Conservation (phyloP, 495 filamentous ascomycete genomes). For the Talaromyces ruber region DNA sequence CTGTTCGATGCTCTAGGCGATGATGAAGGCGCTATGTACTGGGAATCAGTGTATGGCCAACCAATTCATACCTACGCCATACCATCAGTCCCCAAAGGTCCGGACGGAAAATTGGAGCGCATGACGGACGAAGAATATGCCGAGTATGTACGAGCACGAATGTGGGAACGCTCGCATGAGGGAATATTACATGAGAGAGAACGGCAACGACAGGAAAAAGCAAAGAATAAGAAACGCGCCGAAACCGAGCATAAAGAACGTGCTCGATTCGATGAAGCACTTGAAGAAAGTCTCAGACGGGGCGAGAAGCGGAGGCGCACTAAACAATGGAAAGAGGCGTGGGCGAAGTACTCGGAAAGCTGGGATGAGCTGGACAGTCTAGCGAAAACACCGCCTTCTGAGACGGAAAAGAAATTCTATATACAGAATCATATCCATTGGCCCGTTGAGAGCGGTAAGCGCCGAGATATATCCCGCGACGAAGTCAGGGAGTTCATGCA, state of each 20-base stretch:
- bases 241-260: constrained; percentile 29
- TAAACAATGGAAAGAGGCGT: constrained; percentile 43
- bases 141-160: constrained; percentile 68
- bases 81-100: constrained; percentile 24
- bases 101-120: constrained; percentile 59
- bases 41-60: constrained; percentile 91
- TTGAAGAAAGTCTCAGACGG: constrained; percentile 46
- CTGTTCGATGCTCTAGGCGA: constrained; percentile 98
- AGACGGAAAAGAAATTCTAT: constrained; percentile 6
- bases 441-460: constrained; percentile 62
- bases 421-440: constrained; percentile 56
- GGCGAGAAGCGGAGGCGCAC: constrained; percentile 38
- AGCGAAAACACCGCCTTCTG: neutral
- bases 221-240: constrained; percentile 35
- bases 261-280: constrained; percentile 29
- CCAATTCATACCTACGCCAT: constrained; percentile 64
- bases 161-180: constrained; percentile 85
- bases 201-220: constrained; percentile 45
- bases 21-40: constrained; percentile 92
- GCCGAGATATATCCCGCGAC: constrained; percentile 51
- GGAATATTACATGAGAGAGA: constrained; percentile 58
- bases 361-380: constrained; percentile 51
- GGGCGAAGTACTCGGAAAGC: constrained; percentile 53
- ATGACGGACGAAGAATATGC: constrained; percentile 93
- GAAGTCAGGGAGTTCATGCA: constrained; percentile 57